Evolutionary conservation across 192 early-diverging fungal species (phyloP).

Genomic region (Neocallimastix lanati): DNA sequence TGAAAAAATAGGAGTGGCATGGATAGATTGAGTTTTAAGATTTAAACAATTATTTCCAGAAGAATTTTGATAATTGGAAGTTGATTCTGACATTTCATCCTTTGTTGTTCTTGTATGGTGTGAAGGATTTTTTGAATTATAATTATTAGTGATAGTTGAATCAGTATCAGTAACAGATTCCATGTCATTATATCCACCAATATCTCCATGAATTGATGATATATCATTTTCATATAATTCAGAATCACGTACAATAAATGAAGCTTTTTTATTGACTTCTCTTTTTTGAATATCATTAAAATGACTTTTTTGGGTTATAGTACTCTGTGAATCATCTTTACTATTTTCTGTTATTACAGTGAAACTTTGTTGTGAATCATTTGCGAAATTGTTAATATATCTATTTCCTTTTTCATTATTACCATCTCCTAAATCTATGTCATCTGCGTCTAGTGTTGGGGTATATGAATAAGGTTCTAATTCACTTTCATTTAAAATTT

Average conservation of each 20-base stretch:
- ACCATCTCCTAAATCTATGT: background rate
- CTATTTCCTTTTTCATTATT: background rate
- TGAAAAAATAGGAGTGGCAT: background rate
- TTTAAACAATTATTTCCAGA: background rate
- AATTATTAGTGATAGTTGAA: background rate
- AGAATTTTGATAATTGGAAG: background rate
- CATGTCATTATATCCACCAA: too few species aligned
- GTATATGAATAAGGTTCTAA: background rate
- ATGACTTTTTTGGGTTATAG: background rate
- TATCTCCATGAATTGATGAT: too few species aligned
- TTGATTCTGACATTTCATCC: background rate
- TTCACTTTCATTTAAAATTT: background rate
- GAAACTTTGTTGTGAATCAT: background rate
- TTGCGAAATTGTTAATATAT: background rate
- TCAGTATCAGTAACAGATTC: background rate
- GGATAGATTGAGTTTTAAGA: background rate
- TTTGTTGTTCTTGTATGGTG: background rate
- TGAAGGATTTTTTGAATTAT: background rate
- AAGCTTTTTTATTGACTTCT: background rate
- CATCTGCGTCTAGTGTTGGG: background rate
- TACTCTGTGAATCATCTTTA: background rate
- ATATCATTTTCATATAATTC: too few species aligned
- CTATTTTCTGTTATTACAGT: background rate
- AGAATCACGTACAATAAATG: too few species aligned
- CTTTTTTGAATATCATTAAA: background rate